Conservation (phyloP, 2,329 filamentous ascomycete species). For the Cercospora janseana region DNA sequence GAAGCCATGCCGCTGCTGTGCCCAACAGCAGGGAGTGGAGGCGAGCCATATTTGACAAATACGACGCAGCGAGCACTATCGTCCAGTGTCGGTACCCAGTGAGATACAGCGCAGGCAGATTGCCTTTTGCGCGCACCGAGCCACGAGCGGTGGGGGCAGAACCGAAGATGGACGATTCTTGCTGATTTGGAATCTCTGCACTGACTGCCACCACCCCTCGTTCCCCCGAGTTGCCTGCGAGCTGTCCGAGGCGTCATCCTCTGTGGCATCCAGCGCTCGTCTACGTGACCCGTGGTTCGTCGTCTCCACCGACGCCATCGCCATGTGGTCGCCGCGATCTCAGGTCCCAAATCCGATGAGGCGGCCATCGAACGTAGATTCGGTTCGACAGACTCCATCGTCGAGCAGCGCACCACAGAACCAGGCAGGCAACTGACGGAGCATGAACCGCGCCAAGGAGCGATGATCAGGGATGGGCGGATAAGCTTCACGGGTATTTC, state of each 20-base stretch:
- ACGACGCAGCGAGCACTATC: neutral
- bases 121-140: conserved; percentile 8
- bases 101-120: neutral
- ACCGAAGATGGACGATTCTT: conserved; percentile 10
- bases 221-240: conserved; percentile 3
- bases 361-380: neutral
- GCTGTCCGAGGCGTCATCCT: neutral
- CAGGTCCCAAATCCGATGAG: neutral
- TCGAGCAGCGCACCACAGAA: neutral
- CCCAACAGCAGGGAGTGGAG: neutral
- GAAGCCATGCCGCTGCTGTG: conserved; percentile 3
- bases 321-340: conserved; percentile 6
- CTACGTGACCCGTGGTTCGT: neutral
- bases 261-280: neutral
- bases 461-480: neutral
- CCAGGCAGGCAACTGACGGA: neutral
- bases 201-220: neutral
- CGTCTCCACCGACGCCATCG: neutral
- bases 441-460: neutral
- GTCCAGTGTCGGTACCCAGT: neutral
- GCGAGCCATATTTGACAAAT: conserved; percentile 7
- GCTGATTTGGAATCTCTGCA: conserved; percentile 10
- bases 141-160: neutral
- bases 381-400: neutral
- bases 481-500: conserved; percentile 1